Base-by-base conservation (phyloP, 495 filamentous ascomycete species). In the Achaetomiella virescens region DNA sequence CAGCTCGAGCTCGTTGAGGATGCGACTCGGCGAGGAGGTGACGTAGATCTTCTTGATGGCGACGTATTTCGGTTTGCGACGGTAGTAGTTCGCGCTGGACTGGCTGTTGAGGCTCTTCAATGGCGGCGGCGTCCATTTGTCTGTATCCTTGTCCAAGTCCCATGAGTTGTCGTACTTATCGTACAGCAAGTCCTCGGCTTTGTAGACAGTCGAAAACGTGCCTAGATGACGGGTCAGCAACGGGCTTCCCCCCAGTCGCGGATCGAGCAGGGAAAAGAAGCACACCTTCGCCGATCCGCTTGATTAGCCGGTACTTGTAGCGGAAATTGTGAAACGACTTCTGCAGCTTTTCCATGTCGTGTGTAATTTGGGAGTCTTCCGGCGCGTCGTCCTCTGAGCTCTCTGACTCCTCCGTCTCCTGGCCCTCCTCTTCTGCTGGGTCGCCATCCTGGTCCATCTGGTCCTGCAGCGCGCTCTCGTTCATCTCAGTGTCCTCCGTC, bases 11-110 rank as follows among this genome's bases (percentile, higher is more conserved):
- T 99, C 93, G 72, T 99, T 99, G 63, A 96, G 84, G 57, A 97
- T 97, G 31, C 93, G 88, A 27, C 82, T 74, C 2, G 93, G 93
- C 38, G 90, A 95, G 63, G 90, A 95, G 3, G 93, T 99, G 51
- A 97, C 93, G 66, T 97, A 97, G 60, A 99, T 97, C 72, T 97
- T 97, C 72, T 99, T 99, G 69, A 99, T 85, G 22, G 93, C 93
- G 38, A 99, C 93, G 64, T 84, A 97, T 64, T 85, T 88, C 17
- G 86, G 80, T 48, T 68, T 73, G 22, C 76, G 73, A 25, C 73
- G 71, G 11, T 50, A 47, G 31, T 33, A 51, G 54, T 58, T 60
- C 17, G 65, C 69, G 14, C 55, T 61, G 43, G 50, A 75, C 36
- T 56, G 61, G 62, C 45, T 54, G 12, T 22, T 37, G 43, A 49